These are phyloP conservation scores for Lathyrus aphaca DNA, from an alignment of 306 rosid species.

Conservation along the genomic window DNA sequence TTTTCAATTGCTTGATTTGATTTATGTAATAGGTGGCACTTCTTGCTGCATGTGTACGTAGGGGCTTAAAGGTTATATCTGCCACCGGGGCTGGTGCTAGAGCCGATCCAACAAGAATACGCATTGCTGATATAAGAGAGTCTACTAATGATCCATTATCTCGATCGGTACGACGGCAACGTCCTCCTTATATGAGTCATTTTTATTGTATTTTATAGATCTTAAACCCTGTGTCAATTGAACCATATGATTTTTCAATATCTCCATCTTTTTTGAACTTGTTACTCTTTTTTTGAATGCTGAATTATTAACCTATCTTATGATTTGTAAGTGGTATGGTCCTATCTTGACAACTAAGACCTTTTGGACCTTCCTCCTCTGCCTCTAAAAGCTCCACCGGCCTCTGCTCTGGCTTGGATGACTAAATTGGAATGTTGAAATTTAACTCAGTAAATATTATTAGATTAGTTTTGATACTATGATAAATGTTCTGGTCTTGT, in stretches of 20 bases:
- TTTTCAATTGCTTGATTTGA: conserved; percentile 46
- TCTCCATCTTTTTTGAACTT: too few relatives aligned
- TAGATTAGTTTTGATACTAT: neutral
- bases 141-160: conserved; percentile 93
- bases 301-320: too few relatives aligned
- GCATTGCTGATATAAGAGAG: conserved; percentile 85
- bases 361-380: too few relatives aligned
- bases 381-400: too few relatives aligned
- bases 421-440: too few relatives aligned
- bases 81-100: conserved; percentile 98
- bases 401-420: too few relatives aligned
- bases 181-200: conserved; percentile 26
- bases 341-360: too few relatives aligned
- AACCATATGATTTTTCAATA: too few relatives aligned
- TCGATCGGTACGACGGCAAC: conserved; percentile 85
- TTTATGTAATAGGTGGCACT: conserved; percentile 83
- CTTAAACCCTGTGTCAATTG: conserved; percentile 9
- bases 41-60: conserved; percentile 94
- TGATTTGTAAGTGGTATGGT: too few relatives aligned
- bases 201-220: conserved; percentile 9
- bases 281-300: too few relatives aligned
- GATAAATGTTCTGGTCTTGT: neutral
- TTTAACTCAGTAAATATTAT: neutral
- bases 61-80: conserved; percentile 90
- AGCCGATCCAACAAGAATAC: conserved; percentile 95